These are phyloP conservation scores for Claviceps paspali DNA, from an alignment of 2,329 filamentous ascomycete species.

Conservation along the genomic window DNA sequence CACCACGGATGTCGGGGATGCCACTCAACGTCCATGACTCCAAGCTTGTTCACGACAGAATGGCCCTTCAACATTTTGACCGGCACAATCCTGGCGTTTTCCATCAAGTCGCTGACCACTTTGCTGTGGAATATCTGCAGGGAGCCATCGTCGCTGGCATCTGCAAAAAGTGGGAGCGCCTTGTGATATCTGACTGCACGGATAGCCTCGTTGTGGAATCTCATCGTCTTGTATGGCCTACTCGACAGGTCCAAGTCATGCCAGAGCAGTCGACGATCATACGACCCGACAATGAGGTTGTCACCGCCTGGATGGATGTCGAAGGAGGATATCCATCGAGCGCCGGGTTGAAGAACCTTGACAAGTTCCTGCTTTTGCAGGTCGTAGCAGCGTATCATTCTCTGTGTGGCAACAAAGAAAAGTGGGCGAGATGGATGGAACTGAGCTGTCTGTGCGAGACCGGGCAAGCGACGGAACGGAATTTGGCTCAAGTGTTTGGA, in stretches of 20 bases:
- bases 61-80: conserved; percentile 89
- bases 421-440: conserved; percentile 90
- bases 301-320: conserved; percentile 88
- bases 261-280: conserved; percentile 88
- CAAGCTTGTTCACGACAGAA: conserved; percentile 69
- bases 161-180: conserved; percentile 73
- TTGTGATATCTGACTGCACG: conserved; percentile 78
- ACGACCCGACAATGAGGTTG: conserved; percentile 86
- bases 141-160: conserved; percentile 87
- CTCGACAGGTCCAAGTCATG: conserved; percentile 88
- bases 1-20: conserved; percentile 90
- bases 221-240: conserved; percentile 87
- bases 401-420: conserved; percentile 92
- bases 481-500: conserved; percentile 91
- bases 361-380: conserved; percentile 80
- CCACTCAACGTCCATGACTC: conserved; percentile 92
- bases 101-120: conserved; percentile 86
- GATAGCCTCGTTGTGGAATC: conserved; percentile 88
- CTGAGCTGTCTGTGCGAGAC: conserved; percentile 69
- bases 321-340: conserved; percentile 84
- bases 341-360: conserved; percentile 86
- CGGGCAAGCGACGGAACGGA: conserved; percentile 68
- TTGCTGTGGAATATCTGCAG: conserved; percentile 95
- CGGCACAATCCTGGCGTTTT: conserved; percentile 91
- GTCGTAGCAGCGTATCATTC: conserved; percentile 86